Evolutionary conservation across 805 yeast species (phyloP), one percentile per base, ranked within the genome.

Genomic region (Teunomyces funiuensis): DNA sequence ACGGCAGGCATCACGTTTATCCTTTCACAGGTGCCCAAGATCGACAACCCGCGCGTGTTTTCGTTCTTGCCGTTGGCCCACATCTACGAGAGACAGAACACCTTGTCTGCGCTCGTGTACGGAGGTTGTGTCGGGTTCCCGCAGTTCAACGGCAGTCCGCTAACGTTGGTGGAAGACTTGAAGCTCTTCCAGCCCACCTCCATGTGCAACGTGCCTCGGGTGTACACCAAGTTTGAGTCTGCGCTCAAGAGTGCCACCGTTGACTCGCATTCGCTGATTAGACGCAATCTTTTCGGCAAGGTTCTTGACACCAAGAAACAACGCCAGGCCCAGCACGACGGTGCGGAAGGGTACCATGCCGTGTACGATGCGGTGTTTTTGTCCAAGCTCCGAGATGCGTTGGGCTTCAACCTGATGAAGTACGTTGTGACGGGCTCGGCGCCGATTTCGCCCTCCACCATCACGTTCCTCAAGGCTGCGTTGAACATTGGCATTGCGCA

Each of bases 21-120:
- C 4, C 13, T 55, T 47, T 52, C 45, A 5, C 37, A 30, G 22
- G 20, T 45, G 9, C 42, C 43, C 16, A 26, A 13, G 15, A 6
- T 9, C 11, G 37, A 39, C 5, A 11, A 28, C 28, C 26, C n/a
- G n/a, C 37, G 36, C 16, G 51, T 51, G 10, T 57, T 50, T 36
- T 37, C 49, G 15, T 66, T 63, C 47, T 54, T 66, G 42, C 72
- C 72, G 0, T 55, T 66, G 46, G 68, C 72, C 10, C 72, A 66
- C 44, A 63, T 66, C 15, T 66, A 51, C 44, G 68, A 66, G 44
- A 50, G 72, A 27, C 61, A 55, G 44, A 40, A 54, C 11, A 36
- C 54, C 17, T 57, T 55, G 4, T 49, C 47, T 40, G 55, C 50
- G 11, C 41, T 60, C 15, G 7, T 47, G 3, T 37, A 47, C n/a